phyloP scores from a whole-genome alignment of 1,284 basidiomycete species.

The Apiotrichum mycotoxinovorans region DNA sequence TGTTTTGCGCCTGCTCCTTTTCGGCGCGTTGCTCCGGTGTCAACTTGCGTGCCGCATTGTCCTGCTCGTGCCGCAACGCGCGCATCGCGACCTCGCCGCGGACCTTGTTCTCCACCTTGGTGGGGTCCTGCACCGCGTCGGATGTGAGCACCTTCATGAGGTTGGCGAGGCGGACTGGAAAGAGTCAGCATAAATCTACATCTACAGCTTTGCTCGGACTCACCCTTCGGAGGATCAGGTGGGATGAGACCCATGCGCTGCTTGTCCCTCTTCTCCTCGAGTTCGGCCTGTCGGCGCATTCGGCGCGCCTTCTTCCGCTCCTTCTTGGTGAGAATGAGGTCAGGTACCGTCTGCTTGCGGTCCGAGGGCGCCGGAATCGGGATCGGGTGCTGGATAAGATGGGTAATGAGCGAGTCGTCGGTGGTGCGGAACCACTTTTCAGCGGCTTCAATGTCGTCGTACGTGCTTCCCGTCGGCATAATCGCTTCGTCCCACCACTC shows the following conservation, averaged over 20 bases:
- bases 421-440: slow-evolving; percentile 59
- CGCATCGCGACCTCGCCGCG: slow-evolving; percentile 87
- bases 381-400: slow-evolving; percentile 95
- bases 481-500: slow-evolving; percentile 98
- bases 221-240: slow-evolving; percentile 91
- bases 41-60: slow-evolving; percentile 86
- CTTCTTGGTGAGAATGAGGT: slow-evolving; percentile 85
- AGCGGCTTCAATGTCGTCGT: slow-evolving; percentile 62
- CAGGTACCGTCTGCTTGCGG: slow-evolving; percentile 68
- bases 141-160: slow-evolving; percentile 97
- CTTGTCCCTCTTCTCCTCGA: slow-evolving; percentile 92
- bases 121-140: slow-evolving; percentile 92
- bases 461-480: slow-evolving; percentile 67
- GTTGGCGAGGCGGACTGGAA: slow-evolving; percentile 83
- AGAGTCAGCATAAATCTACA: slow-evolving; percentile 10
- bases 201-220: slow-evolving; percentile 12
- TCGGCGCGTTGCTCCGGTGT: slow-evolving; percentile 83
- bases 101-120: slow-evolving; percentile 92
- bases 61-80: slow-evolving; percentile 80
- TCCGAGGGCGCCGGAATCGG: slow-evolving; percentile 88
- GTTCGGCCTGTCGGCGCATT: slow-evolving; percentile 77
- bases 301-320: slow-evolving; percentile 97
- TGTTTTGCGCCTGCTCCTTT: slow-evolving; percentile 78
- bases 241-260: slow-evolving; percentile 94
- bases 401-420: slow-evolving; percentile 72